Base-by-base conservation (phyloP, 192 early-diverging fungal genomes). In the Coemansia sp. region DNA sequence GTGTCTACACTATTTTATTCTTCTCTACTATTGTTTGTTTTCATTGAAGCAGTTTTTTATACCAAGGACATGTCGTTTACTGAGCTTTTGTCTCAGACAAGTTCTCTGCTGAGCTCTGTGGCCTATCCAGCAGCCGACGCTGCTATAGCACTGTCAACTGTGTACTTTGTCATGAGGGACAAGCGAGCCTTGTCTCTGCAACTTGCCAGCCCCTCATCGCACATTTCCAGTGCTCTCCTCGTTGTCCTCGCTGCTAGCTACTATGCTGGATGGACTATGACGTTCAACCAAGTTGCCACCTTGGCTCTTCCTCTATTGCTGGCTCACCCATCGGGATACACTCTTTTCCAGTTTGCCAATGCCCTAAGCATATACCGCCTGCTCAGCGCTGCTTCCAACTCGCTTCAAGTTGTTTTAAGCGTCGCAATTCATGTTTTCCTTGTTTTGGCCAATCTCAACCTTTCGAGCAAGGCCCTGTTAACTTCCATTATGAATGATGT, bases 281-380 rank as follows among this genome's bases (percentile, higher is more conserved):
- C 15, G 9, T 11, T 39, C 38, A 39, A 15, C 15, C 38, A 39
- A 39, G 36, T 14, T 18, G 53, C 67, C 1, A 11, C 41, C 1
- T 53, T 41, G 14, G 46, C 39, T 19, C 38, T 41, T n/a, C 39
- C 34, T 27, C 17, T 62, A 3, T 36, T 69, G 7, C 19, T 38
- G 1, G 18, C 22, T n/a, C 35, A 53, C 9, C 38, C 39, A 21
- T 21, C 15, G 21, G 48, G 46, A 8, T 33, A 36, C 21, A 14
- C 35, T 7, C 35, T 42, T 6, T 63, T 63, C 18, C 68, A 70
- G 11, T 9, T 70, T 2, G 39, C 55, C n/a, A 44, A 56, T 14
- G 15, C 58, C 17, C 32, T 70, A 3, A 40, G 50, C n/a, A 44
- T 70, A 4, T 58, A 63, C 56, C 43, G 68, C n/a, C 12, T 38